Evolutionary conservation across 345 rosid genomes (phyloP).

Genomic region (Carallia pectinifolia): DNA sequence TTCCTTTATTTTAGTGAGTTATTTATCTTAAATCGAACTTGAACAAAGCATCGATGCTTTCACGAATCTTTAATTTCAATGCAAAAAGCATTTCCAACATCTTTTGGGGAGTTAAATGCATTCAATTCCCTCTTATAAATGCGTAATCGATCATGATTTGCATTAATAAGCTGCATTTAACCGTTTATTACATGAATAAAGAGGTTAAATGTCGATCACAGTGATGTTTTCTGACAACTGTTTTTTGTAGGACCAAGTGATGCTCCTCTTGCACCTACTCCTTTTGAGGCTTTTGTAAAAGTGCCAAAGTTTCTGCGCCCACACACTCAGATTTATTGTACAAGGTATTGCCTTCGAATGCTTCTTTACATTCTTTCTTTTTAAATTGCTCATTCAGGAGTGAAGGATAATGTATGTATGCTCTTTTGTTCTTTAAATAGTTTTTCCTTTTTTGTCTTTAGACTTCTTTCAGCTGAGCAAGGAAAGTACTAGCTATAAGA

Average conservation of each 20-base stretch:
- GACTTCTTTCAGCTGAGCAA: neutral
- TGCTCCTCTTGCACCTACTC: conserved; percentile 85
- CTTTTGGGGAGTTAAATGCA: too few relatives aligned
- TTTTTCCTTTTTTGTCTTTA: too few relatives aligned
- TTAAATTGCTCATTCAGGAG: neutral
- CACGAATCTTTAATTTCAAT: too few relatives aligned
- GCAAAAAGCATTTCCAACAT: too few relatives aligned
- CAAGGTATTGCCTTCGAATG: conserved; percentile 52
- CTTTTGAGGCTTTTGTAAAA: conserved; percentile 90
- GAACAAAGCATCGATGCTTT: too few relatives aligned
- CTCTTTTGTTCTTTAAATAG: neutral
- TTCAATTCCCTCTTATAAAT: too few relatives aligned
- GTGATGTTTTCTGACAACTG: conserved; percentile 15
- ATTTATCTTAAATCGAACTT: too few relatives aligned
- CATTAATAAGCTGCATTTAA: too few relatives aligned
- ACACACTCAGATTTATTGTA: conserved; percentile 89
- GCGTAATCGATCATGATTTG: too few relatives aligned
- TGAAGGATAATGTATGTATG: neutral
- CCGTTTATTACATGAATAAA: too few relatives aligned
- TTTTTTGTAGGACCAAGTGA: conserved; percentile 69
- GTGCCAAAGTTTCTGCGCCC: conserved; percentile 93
- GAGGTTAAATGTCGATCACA: neutral
- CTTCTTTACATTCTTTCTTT: neutral
- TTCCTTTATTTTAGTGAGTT: too few relatives aligned
- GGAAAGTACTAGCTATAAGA: neutral